These are phyloP conservation scores for Apophysomyces trapeziformis DNA, from an alignment of 371 early-diverging fungal genomes.

Conservation along the genomic window DNA sequence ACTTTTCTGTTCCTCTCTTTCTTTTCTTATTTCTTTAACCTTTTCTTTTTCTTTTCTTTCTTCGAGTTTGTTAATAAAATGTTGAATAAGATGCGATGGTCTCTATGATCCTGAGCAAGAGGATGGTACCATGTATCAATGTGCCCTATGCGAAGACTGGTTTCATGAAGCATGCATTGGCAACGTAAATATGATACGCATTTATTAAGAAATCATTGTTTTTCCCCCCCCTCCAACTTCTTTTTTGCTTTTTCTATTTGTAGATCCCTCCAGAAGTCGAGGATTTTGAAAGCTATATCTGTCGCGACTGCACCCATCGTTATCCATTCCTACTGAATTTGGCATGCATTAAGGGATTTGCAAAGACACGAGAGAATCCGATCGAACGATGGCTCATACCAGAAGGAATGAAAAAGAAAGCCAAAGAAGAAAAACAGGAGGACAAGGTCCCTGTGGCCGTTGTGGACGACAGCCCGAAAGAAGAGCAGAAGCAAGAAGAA, in stretches of 20 bases:
- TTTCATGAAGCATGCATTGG: conserved; percentile 86
- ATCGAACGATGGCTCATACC: conserved; percentile 33
- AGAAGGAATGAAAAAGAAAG: not conserved
- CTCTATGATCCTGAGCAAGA: conserved; percentile 77
- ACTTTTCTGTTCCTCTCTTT: no score
- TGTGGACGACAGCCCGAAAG: not conserved
- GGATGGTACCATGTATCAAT: conserved; percentile 80
- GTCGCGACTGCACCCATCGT: conserved; percentile 71
- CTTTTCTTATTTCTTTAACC: no score
- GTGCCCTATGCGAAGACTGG: conserved; percentile 87
- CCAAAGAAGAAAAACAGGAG: not conserved
- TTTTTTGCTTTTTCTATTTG: not conserved
- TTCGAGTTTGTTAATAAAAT: not conserved
- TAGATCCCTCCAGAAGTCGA: conserved; percentile 67
- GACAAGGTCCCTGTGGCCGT: no score
- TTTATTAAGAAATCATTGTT: not conserved
- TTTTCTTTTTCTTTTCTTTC: not conserved
- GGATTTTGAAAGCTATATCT: conserved; percentile 80
- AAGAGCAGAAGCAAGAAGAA: not conserved
- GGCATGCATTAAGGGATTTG: conserved; percentile 46
- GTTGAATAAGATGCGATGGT: conserved; percentile 63
- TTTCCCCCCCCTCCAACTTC: not conserved
- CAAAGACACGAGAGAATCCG: conserved; percentile 35
- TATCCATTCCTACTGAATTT: conserved; percentile 56
- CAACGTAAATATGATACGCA: conserved; percentile 42